phyloP scores from a whole-genome alignment of 176 grass and related monocot species.

The Ananas comosus region DNA sequence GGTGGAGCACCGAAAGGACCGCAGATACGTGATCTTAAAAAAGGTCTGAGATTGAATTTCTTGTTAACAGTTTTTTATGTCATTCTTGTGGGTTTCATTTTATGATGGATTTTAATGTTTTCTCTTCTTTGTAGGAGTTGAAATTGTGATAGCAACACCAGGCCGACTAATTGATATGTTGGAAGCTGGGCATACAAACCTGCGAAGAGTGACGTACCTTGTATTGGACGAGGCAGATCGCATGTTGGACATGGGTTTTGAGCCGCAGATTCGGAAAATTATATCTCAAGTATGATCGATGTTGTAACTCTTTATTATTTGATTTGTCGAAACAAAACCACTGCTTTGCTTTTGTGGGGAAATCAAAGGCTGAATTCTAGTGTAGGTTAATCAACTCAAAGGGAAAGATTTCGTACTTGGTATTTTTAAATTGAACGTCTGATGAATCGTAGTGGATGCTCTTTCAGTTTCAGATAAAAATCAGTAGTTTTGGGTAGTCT shows the following conservation, averaged over 20 bases:
- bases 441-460: too few relatives aligned
- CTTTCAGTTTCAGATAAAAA: too few relatives aligned
- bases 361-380: too few relatives aligned
- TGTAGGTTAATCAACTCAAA: too few relatives aligned
- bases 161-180: conserved; percentile 89
- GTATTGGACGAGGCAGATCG: conserved; percentile 91
- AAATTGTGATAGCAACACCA: conserved; percentile 90
- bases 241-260: conserved; percentile 98
- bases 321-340: too few relatives aligned
- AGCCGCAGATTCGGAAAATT: conserved; percentile 95
- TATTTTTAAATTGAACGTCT: too few relatives aligned
- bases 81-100: neutral
- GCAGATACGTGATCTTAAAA: conserved; percentile 82
- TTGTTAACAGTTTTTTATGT: neutral
- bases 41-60: conserved; percentile 35
- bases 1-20: conserved; percentile 93
- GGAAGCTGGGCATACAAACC: conserved; percentile 78
- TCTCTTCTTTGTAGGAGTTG: conserved; percentile 43
- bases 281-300: conserved; percentile 54
- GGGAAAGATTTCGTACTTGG: too few relatives aligned
- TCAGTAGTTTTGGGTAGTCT: too few relatives aligned
- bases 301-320: neutral
- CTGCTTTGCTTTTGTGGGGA: neutral
- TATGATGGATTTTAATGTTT: conserved; percentile 7
- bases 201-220: conserved; percentile 82